phyloP scores from a whole-genome alignment of 2,329 filamentous ascomycete genomes.

The Curvularia verruculosa region DNA sequence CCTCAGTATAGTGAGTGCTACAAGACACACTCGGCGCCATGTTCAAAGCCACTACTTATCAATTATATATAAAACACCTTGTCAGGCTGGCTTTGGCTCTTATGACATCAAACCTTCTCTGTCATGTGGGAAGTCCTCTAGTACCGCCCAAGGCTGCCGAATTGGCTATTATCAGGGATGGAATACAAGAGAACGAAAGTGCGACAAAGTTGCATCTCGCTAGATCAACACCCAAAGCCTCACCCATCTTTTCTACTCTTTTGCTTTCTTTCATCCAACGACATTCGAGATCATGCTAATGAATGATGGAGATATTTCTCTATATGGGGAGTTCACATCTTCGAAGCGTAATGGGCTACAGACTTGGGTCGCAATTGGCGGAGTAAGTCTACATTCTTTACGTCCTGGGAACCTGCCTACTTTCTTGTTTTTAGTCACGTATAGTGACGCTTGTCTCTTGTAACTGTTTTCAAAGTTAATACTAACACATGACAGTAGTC shows the following conservation, averaged over 20 bases:
- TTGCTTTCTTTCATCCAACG: conserved; percentile 27
- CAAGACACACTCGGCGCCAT: too few relatives aligned
- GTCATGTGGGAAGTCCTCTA: too few relatives aligned
- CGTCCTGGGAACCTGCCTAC: too few relatives aligned
- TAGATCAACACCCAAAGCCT: conserved; percentile 44
- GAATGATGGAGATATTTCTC: conserved; percentile 16
- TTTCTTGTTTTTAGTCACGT: background rate
- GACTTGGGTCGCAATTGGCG: conserved; percentile 51
- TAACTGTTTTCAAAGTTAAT: too few relatives aligned
- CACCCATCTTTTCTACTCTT: conserved; percentile 47
- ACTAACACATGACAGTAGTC: too few relatives aligned
- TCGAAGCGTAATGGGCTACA: conserved; percentile 45
- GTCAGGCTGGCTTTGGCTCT: too few relatives aligned
- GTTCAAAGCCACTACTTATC: too few relatives aligned
- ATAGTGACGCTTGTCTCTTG: too few relatives aligned
- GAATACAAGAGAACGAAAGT: conserved; percentile 10
- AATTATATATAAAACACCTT: too few relatives aligned
- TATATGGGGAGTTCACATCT: conserved; percentile 40
- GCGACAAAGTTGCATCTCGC: conserved; percentile 5
- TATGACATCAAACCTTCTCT: too few relatives aligned
- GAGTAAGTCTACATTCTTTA: conserved; percentile 18
- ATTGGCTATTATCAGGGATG: conserved; percentile 14
- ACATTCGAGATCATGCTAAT: conserved; percentile 32
- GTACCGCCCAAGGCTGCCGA: too few relatives aligned
- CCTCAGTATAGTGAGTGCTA: background rate